Conservation (phyloP, 768 basidiomycete genomes). For the Lactarius vividus region DNA sequence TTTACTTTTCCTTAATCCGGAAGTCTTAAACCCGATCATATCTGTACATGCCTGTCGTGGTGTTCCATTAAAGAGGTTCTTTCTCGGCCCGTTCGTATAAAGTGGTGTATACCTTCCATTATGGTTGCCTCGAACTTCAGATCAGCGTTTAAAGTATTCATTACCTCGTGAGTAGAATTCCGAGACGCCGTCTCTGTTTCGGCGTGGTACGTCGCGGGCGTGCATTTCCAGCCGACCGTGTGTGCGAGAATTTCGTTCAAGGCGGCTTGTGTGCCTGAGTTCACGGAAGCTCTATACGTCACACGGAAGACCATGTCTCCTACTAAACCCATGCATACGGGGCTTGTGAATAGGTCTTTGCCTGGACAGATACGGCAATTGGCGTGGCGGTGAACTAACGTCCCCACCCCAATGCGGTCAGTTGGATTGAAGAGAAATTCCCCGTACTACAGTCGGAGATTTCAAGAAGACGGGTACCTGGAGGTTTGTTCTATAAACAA, state of each 20-base stretch:
- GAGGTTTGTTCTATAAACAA: slow-evolving; percentile 2
- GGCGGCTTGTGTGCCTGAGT: not conserved
- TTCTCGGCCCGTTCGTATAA: slow-evolving; percentile 19
- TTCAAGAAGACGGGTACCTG: not conserved
- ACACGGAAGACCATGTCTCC: not conserved
- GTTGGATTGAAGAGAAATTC: not conserved
- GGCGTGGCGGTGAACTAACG: slow-evolving; percentile 4
- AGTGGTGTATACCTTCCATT: slow-evolving; percentile 8
- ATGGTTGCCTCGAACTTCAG: slow-evolving; percentile 14
- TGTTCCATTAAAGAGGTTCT: slow-evolving; percentile 15
- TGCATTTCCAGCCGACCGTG: not conserved
- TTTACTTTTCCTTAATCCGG: slow-evolving; percentile 16
- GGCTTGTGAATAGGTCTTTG: slow-evolving; percentile 2
- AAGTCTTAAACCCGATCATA: slow-evolving; percentile 22
- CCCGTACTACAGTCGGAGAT: not conserved
- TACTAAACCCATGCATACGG: not conserved
- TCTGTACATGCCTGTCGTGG: slow-evolving; percentile 1
- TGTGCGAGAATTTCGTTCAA: not conserved
- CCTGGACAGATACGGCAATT: slow-evolving; percentile 9
- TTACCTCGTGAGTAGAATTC: slow-evolving; percentile 16
- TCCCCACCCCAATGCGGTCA: not conserved
- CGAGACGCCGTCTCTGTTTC: slow-evolving; percentile 23
- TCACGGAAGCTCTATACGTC: slow-evolving; percentile 16
- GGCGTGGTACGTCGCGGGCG: not conserved
- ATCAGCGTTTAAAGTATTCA: slow-evolving; percentile 27